Evolutionary conservation across 257 asterid species (phyloP), one percentile per base, ranked within the genome.

Genomic region (Nicotiana noctiflora): DNA sequence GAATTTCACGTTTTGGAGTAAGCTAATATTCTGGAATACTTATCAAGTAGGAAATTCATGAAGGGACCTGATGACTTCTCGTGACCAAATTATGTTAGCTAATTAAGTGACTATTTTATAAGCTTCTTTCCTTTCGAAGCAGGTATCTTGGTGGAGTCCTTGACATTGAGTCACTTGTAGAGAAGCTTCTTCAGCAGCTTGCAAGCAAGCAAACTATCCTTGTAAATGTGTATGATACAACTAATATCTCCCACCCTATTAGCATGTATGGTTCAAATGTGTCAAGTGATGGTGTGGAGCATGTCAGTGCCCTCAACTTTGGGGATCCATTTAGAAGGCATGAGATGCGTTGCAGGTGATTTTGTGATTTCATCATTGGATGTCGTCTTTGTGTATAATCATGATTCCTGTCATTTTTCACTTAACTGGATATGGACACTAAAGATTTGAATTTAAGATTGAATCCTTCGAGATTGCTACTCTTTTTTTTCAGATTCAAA

Each of bases 131-230:
- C 85, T 44, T 79, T 37, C 32, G 18, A 67, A 83, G 77, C 90
- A 96, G 99, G 93, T 96, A 96, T 84, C 96, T 96, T 67, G 99
- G 99, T n/a, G 99, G 98, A 78, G 93, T 96, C 70, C 94, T 96
- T 79, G 99, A 96, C 82, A 87, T 94, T 65, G 99, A 96, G 86
- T 96, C 99, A 46, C 96, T 96, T 40, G 98, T 96, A 23, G 99
- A 96, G 89, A 96, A 96, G 88, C 88, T 96, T 76, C 99, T 96
- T 82, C 98, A 94, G 4, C 99, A 96, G 88, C 98, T 96, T 84
- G 98, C 99, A 21, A 92, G 99, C 90, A 91, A 96, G 80, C 99
- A 92, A 83, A 89, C 96, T 34, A 94, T 94, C 87, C 93, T 94
- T 7, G 99, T 96, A 74, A 92, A 90, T 75, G 99, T 96, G 68